Conservation (phyloP, 2,329 filamentous ascomycete species). For the Penicillium griseofulvum region DNA sequence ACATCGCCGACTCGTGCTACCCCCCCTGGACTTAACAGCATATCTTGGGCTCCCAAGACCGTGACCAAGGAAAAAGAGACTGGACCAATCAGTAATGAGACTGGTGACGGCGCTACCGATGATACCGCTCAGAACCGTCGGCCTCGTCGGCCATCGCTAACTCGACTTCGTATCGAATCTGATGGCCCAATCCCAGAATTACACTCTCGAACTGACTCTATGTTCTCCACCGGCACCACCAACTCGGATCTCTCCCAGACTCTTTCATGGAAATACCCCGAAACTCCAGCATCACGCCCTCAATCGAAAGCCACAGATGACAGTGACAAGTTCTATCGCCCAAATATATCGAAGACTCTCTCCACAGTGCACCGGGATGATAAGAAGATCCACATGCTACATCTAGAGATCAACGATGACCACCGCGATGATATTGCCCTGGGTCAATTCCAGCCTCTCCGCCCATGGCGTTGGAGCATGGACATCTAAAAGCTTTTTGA, state of each 20-base stretch:
- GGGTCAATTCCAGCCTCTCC: constrained; percentile 35
- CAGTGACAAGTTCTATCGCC: constrained; percentile 30
- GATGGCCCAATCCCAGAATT: constrained; percentile 11
- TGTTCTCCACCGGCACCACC: constrained; percentile 25
- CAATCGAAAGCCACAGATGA: constrained; percentile 37
- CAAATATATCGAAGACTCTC: constrained; percentile 34
- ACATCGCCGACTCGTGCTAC: constrained; percentile 23
- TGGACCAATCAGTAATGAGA: constrained; percentile 6
- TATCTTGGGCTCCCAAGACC: constrained; percentile 8
- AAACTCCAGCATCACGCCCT: constrained; percentile 37
- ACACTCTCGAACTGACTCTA: constrained; percentile 34
- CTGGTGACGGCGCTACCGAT: constrained; percentile 9
- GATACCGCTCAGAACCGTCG: constrained; percentile 11
- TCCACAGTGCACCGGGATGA: constrained; percentile 31
- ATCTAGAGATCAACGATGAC: constrained; percentile 38
- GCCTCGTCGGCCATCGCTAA: constrained; percentile 20
- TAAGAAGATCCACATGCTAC: constrained; percentile 37
- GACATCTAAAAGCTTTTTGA: constrained; percentile 33
- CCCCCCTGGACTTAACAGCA: constrained; percentile 7
- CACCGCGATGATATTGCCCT: constrained; percentile 28
- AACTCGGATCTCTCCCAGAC: constrained; percentile 30
- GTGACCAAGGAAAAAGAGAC: neutral
- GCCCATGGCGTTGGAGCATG: constrained; percentile 46
- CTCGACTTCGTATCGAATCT: constrained; percentile 13
- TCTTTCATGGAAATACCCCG: constrained; percentile 32